Conservation (phyloP, 352 stramenopile species). For the Pilasporangium apinafurcum region DNA sequence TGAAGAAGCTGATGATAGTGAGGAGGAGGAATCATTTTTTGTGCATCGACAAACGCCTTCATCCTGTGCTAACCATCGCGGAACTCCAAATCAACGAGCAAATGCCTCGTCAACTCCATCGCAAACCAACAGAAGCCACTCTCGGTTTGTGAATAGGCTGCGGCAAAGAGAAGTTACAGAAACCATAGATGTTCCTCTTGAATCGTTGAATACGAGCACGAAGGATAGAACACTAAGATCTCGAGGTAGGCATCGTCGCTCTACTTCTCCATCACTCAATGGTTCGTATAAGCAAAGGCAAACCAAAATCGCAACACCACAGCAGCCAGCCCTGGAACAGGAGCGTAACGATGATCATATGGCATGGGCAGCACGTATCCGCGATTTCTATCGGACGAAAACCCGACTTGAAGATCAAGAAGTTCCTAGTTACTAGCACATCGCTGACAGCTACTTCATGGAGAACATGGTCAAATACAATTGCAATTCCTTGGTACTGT, state of each 20-base stretch:
- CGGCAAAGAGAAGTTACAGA: conserved; percentile 4
- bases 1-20: conserved; percentile 5
- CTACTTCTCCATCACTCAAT: neutral
- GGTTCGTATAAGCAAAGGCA: neutral
- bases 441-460: conserved; percentile 6
- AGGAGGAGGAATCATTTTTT: too few species aligned
- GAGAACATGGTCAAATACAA: conserved; percentile 53
- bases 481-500: conserved; percentile 43
- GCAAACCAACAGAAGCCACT: neutral
- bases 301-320: neutral
- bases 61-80: neutral
- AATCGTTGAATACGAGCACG: too few species aligned
- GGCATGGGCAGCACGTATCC: conserved; percentile 49
- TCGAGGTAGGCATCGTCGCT: neutral
- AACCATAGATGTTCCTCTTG: too few species aligned
- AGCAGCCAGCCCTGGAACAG: neutral
- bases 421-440: too few species aligned
- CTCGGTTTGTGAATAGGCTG: conserved; percentile 8
- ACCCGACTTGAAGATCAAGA: neutral
- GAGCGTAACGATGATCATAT: conserved; percentile 31
- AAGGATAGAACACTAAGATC: neutral
- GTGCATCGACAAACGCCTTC: conserved; percentile 13
- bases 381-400: conserved; percentile 31
- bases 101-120: neutral
- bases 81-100: neutral